Conservation (phyloP, 2,329 filamentous ascomycete genomes). For the Fusarium protoensiforme region DNA sequence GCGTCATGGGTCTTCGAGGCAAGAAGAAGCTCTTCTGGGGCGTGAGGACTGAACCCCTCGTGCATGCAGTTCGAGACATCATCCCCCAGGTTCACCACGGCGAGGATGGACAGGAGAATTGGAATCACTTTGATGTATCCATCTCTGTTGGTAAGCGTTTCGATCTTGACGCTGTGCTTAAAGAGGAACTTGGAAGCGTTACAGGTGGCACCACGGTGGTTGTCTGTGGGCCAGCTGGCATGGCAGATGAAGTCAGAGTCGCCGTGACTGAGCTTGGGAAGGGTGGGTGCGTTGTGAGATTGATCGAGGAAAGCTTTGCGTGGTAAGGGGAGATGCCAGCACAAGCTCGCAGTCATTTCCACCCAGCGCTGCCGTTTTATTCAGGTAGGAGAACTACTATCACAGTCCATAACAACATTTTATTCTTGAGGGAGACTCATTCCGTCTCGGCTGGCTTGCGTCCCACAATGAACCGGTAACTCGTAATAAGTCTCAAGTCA, state of each 20-base stretch:
- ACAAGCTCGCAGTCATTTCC: neutral
- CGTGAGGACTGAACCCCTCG: neutral
- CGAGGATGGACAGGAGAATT: neutral
- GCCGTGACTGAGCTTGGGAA: neutral
- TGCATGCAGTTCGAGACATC: neutral
- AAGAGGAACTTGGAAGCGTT: neutral
- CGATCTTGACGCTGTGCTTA: neutral
- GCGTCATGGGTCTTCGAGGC: neutral
- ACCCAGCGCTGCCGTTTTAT: neutral
- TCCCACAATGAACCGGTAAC: conserved; percentile 35
- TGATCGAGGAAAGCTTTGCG: conserved; percentile 4
- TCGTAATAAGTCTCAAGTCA: conserved; percentile 34
- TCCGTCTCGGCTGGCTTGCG: conserved; percentile 6
- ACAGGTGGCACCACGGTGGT: neutral
- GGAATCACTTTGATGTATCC: neutral
- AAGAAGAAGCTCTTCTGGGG: neutral
- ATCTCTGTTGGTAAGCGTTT: neutral
- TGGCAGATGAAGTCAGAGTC: conserved; percentile 2
- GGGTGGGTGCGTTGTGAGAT: neutral
- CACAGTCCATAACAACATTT: neutral
- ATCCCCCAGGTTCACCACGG: neutral
- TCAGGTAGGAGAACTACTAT: neutral
- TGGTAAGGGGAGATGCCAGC: neutral
- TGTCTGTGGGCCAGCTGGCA: neutral
- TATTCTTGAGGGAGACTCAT: neutral